Conservation (phyloP, 2,329 filamentous ascomycete species). For the Pseudopithomyces chartarum region DNA sequence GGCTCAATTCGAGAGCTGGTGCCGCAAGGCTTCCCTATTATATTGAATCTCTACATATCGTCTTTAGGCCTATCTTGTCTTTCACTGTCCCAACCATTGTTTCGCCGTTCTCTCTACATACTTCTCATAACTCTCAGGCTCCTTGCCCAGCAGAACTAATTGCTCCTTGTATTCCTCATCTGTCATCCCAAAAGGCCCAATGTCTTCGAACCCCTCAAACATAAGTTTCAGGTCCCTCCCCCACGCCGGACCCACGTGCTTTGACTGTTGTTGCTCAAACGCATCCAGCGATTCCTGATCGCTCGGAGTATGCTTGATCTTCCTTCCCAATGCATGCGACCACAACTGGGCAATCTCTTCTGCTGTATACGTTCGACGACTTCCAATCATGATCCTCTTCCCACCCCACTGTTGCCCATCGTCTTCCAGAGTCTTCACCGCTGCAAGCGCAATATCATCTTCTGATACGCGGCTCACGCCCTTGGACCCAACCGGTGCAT, state of each 20-base stretch:
- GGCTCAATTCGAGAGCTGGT: too few relatives aligned
- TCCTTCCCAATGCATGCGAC: conserved; percentile 9
- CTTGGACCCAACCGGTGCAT: conserved; percentile 1
- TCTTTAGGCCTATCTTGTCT: neutral
- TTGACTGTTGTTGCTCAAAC: neutral
- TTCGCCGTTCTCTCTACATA: conserved; percentile 1
- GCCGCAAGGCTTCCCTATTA: too few relatives aligned
- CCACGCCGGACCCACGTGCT: neutral
- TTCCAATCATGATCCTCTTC: conserved; percentile 11
- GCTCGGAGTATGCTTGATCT: neutral
- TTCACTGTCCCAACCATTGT: neutral
- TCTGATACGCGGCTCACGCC: conserved; percentile 9
- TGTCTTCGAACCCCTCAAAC: conserved; percentile 1
- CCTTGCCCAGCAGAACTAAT: conserved; percentile 4
- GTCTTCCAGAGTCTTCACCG: conserved; percentile 6
- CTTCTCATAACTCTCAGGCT: conserved; percentile 8
- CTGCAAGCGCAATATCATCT: conserved; percentile 10
- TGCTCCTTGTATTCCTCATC: conserved; percentile 3
- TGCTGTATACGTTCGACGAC: conserved; percentile 3
- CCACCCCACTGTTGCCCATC: conserved; percentile 11
- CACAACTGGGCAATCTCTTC: conserved; percentile 7
- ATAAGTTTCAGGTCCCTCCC: conserved; percentile 1
- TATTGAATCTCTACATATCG: too few relatives aligned
- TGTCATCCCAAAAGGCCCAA: neutral
- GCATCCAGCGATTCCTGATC: neutral